phyloP scores from a whole-genome alignment of 805 yeast species.

The Yarrowia keelungensis region DNA sequence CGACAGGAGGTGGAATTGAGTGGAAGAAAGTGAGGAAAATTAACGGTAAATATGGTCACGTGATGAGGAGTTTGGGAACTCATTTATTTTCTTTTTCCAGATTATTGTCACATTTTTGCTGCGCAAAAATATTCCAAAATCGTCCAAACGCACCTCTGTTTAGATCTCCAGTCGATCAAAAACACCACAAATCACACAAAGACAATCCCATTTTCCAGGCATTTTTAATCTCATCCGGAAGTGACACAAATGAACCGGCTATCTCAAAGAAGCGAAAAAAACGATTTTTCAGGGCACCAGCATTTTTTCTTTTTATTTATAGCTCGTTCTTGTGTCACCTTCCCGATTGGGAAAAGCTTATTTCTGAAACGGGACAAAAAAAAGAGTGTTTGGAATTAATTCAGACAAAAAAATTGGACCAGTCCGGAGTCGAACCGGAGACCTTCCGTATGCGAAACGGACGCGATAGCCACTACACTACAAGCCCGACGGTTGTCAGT shows the following conservation, averaged over 20 bases:
- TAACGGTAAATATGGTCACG: not conserved
- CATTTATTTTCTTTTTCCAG: no score
- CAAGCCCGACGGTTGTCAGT: not conserved
- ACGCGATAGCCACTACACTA: conserved; percentile 50
- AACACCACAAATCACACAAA: not conserved
- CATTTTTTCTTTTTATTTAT: not conserved
- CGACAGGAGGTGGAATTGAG: no score
- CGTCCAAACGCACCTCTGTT: conserved; percentile 7
- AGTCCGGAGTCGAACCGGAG: conserved; percentile 52
- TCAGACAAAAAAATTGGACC: conserved; percentile 7
- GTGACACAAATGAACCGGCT: not conserved
- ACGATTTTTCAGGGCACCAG: not conserved
- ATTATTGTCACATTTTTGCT: no score
- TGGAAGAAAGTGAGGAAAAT: no score
- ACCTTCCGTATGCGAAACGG: conserved; percentile 52
- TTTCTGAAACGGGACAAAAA: not conserved
- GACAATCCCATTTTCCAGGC: not conserved
- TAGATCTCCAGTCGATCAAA: conserved; percentile 7
- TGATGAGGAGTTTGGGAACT: no score
- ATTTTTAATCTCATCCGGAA: not conserved
- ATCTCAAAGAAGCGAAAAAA: not conserved
- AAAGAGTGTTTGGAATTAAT: not conserved
- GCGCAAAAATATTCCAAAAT: no score
- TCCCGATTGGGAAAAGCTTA: not conserved
- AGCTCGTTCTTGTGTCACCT: no score